Conservation (phyloP, 345 rosid genomes). For the Boechera divaricarpa region DNA sequence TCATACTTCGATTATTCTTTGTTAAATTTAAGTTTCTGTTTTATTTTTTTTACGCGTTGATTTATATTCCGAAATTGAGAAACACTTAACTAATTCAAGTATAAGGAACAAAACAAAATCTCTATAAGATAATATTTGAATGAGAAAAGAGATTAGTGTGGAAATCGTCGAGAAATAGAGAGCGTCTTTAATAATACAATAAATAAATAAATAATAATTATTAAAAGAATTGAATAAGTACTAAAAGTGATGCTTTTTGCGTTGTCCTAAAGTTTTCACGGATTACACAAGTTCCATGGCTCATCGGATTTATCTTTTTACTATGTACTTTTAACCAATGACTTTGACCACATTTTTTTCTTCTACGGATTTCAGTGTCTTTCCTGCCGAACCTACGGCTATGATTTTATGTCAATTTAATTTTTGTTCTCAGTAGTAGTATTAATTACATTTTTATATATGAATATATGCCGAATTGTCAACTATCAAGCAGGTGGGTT, state of each 20-base stretch:
- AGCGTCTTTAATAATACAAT: background rate
- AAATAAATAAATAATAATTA: background rate
- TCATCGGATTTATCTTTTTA: slow-evolving; percentile 38
- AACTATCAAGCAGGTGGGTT: slow-evolving; percentile 3
- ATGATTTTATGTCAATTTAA: slow-evolving; percentile 11
- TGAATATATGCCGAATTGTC: slow-evolving; percentile 5
- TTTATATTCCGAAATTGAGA: background rate
- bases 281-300: slow-evolving; percentile 39
- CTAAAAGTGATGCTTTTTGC: slow-evolving; percentile 1
- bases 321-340: slow-evolving; percentile 38
- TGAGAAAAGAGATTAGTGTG: background rate
- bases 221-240: slow-evolving; percentile 1
- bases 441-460: slow-evolving; percentile 5
- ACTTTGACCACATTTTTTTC: slow-evolving; percentile 38
- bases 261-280: slow-evolving; percentile 32
- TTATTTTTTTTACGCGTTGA: background rate
- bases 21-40: background rate
- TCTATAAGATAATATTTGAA: background rate
- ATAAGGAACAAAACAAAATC: background rate
- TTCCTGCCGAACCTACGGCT: slow-evolving; percentile 34
- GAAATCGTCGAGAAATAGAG: background rate
- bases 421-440: background rate
- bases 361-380: slow-evolving; percentile 41
- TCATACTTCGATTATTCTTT: background rate
- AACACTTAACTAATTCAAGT: background rate